These are phyloP conservation scores for Dryas integrifolia DNA, from an alignment of 331 rosid species.

Conservation along the genomic window DNA sequence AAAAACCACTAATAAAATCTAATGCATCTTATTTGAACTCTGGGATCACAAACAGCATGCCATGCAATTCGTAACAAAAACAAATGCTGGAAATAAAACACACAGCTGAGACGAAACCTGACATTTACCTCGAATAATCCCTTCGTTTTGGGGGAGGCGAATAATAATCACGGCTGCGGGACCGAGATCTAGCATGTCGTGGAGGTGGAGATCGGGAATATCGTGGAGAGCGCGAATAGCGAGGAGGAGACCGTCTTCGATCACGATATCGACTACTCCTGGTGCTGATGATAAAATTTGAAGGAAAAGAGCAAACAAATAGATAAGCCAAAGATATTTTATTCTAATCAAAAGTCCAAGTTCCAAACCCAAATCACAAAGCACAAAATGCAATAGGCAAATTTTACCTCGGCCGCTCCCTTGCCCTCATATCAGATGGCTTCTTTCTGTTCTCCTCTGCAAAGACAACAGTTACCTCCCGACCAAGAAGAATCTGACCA, in stretches of 20 bases:
- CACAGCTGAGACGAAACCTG: not conserved
- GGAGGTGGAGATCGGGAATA: conserved; percentile 70
- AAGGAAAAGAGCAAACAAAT: not conserved
- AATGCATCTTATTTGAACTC: not conserved
- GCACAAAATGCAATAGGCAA: not conserved
- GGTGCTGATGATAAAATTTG: not conserved
- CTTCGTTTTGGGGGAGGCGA: conserved; percentile 67
- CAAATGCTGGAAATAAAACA: not conserved
- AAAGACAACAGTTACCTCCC: conserved; percentile 92
- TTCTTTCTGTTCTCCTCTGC: conserved; percentile 99
- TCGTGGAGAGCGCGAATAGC: conserved; percentile 72
- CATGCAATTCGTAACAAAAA: too few species aligned
- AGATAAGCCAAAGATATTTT: not conserved
- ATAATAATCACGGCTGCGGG: conserved; percentile 61
- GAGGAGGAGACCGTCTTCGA: conserved; percentile 85
- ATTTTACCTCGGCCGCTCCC: conserved; percentile 63
- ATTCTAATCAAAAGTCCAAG: not conserved
- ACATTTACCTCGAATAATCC: conserved; percentile 71
- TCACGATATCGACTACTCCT: conserved; percentile 48
- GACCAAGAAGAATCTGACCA: conserved; percentile 86
- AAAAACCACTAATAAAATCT: not conserved
- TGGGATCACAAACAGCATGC: not conserved
- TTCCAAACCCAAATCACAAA: not conserved
- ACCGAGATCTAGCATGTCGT: conserved; percentile 66
- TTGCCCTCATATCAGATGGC: conserved; percentile 83